Evolutionary conservation across 2,329 filamentous ascomycete species (phyloP).

Genomic region (Beauveria asiatica): DNA sequence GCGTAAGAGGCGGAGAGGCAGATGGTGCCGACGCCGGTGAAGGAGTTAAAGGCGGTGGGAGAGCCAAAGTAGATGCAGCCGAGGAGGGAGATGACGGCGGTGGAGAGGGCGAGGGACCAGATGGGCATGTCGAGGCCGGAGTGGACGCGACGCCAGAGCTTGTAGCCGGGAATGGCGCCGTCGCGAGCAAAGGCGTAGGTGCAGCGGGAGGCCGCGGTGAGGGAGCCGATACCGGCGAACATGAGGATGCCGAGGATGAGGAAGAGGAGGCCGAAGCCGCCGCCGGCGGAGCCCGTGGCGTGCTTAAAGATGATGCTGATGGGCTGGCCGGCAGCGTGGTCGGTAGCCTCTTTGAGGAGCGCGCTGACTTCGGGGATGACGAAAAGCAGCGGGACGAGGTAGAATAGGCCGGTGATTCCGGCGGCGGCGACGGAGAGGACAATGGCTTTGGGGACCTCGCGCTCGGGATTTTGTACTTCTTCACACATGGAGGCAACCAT

Average conservation of each 20-base stretch:
- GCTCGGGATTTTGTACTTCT: constrained; percentile 52
- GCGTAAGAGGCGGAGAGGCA: constrained; percentile 69
- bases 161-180: constrained; percentile 63
- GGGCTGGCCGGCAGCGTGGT: constrained; percentile 48
- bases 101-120: constrained; percentile 59
- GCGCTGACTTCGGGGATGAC: constrained; percentile 59
- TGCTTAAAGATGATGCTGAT: constrained; percentile 69
- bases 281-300: constrained; percentile 62
- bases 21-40: constrained; percentile 73
- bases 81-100: constrained; percentile 59
- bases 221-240: constrained; percentile 66
- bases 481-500: constrained; percentile 48
- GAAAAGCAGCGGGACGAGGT: constrained; percentile 67
- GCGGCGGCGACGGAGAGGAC: constrained; percentile 58
- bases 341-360: constrained; percentile 55
- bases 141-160: constrained; percentile 58
- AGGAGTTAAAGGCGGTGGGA: constrained; percentile 67
- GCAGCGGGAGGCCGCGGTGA: constrained; percentile 66
- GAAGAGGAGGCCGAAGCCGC: constrained; percentile 68
- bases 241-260: constrained; percentile 68
- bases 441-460: constrained; percentile 60
- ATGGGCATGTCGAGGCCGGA: constrained; percentile 60
- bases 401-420: constrained; percentile 52
- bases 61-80: constrained; percentile 75
- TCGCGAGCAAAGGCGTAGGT: constrained; percentile 71